Base-by-base conservation (phyloP, 2,329 filamentous ascomycete species). In the Exserohilum turcica region DNA sequence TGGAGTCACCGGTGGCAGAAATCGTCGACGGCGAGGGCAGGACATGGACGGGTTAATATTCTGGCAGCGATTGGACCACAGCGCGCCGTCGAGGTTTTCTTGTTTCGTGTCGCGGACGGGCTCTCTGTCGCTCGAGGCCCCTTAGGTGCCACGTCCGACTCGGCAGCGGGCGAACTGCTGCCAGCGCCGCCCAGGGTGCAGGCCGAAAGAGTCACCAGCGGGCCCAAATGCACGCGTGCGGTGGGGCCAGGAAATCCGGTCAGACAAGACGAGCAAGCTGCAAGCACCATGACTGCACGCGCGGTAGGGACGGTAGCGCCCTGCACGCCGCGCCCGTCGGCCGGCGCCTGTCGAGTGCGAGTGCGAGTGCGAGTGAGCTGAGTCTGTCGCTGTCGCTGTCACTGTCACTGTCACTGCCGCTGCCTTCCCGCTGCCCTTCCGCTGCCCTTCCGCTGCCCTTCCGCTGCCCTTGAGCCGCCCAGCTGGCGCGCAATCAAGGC, bases 231-330 rank as follows among this genome's bases (percentile, higher is more conserved):
- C 63, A 52, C 64, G 57, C 71, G 67, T 68, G 46, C 54, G 2
- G 53, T 43, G 15, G 42, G 29, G 16, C 13, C 15, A 15, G 15
- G 59, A 43, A 54, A 60, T 68, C 70, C 70, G 70, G 70, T 73
- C 62, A 73, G 61, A 64, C 67, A 48, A 61, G 62, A 67, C 51
- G 39, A 66, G 65, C 27, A 60, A 60, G 59, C 61, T n/a, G 48
- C 53, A 48, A 50, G 21, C 4, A 24, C 21, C n/a, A n/a, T n/a
- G n/a, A n/a, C n/a, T n/a, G 21, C 21, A 47, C 55, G 50, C 66
- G 63, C 64, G 61, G 63, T 57, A 38, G 18, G 54, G 53, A 57
- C 59, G 53, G 57, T 54, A 52, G 54, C 54, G 55, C 37, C 36
- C 50, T 59, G 60, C 56, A 58, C 56, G 64, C 57, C 52, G 49